phyloP scores from a whole-genome alignment of 2,329 filamentous ascomycete species.

The Reticulascus tulasneorum region DNA sequence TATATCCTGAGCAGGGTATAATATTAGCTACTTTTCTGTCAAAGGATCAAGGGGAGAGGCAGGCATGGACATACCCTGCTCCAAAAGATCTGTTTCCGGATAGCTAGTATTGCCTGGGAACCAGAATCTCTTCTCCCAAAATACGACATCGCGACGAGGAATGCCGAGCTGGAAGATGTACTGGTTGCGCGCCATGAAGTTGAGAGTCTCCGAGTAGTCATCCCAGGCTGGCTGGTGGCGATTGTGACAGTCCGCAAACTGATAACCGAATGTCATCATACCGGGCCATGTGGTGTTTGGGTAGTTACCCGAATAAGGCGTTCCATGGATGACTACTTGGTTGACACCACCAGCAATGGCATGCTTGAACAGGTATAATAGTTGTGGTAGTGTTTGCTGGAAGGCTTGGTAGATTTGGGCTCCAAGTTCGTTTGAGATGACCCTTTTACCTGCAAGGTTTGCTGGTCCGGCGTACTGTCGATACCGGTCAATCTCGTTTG shows the following conservation, averaged over 20 bases:
- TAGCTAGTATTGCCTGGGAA: no score
- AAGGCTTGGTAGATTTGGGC: conserved; percentile 14
- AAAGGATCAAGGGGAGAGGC: not conserved
- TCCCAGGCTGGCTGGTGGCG: conserved; percentile 37
- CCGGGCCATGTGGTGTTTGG: conserved; percentile 45
- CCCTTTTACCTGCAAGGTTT: conserved; percentile 28
- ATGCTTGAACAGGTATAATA: conserved; percentile 31
- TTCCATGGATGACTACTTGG: conserved; percentile 40
- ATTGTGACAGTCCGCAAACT: conserved; percentile 35
- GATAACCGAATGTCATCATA: conserved; percentile 37
- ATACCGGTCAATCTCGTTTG: conserved; percentile 32
- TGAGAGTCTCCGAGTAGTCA: conserved; percentile 30
- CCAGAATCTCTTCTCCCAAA: conserved; percentile 6
- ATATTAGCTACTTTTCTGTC: not conserved
- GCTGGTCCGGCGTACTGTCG: conserved; percentile 34
- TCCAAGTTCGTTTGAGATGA: conserved; percentile 36
- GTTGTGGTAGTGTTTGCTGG: conserved; percentile 15
- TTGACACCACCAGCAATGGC: conserved; percentile 37
- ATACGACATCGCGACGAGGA: conserved; percentile 15
- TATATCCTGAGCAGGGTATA: conserved; percentile 23
- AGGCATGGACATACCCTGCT: conserved; percentile 9
- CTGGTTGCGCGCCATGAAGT: conserved; percentile 32
- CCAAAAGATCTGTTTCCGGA: conserved; percentile 26
- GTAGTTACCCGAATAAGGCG: conserved; percentile 35
- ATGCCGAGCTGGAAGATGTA: conserved; percentile 33